Base-by-base conservation (phyloP, 225 moss, liverwort and hornwort genomes). In the Marchantia paleacea region DNA sequence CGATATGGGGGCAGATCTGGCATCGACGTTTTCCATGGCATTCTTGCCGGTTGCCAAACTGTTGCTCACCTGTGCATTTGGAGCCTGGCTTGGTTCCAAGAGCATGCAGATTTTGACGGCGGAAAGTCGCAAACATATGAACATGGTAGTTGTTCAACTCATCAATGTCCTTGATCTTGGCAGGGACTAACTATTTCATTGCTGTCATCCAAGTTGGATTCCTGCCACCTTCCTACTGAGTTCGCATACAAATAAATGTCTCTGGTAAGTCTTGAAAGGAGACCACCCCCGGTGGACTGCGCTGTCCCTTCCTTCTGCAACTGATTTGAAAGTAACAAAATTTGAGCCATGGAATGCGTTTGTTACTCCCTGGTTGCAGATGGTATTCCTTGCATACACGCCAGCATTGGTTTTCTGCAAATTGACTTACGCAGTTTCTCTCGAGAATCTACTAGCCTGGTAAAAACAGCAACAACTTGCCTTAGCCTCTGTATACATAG, bases 381-480 rank as follows among this genome's bases (percentile, higher is more conserved):
- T 93, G 47, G 87, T 92, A 1, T 91, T 89, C 61, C 71, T 91
- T 16, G 82, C 89, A 58, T 93, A 91, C 79, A 85, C 89, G 66
- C 94, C 93, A 63, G 89, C 90, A 8, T 76, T 95, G 61, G 87
- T 95, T 6, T 95, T 93, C 73, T 71, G 87, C 81, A 90, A 82
- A 65, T 75, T 95, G 85, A 85, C 80, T 48, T 63, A 84, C 72
- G 83, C 86, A 18, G 86, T 95, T 12, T 86, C 93, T 14, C 79
- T 28, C 18, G 72, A 93, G 12, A 90, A 90, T n/a, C 79, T 94
- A 18, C 30, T 86, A 57, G 78, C 78, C 6, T 95, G 93, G 94
- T 94, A 78, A 82, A 22, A 47, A 3, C 50, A 58, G 30, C 47
- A 39, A 39, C 39, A 39, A 39, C 39, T 39, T 39, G 39, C 22